Base-by-base conservation (phyloP, 495 filamentous ascomycete genomes). In the Penicillium antarcticum region DNA sequence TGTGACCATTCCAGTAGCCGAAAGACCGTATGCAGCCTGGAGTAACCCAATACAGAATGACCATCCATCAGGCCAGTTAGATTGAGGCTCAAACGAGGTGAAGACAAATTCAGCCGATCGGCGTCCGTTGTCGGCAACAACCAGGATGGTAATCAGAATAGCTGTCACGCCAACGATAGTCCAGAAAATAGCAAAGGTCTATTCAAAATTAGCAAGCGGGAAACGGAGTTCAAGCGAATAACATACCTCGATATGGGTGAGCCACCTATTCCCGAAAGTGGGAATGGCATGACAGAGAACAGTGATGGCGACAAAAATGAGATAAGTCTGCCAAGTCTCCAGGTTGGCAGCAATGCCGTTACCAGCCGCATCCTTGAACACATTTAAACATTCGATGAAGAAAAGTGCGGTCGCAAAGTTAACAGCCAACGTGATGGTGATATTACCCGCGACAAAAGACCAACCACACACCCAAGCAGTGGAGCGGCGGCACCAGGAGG, bases 401-500 rank as follows among this genome's bases (percentile, higher is more conserved):
- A 10, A 57, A 0, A 45, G 43, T 16, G 43, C 43, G 43, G 43
- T 62, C 6, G 53, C 62, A 19, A 76, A 68, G 23, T 69, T 71
- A 24, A 68, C 67, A 1, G 65, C 65, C 3, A 72, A 60, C 3
- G 70, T 69, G 14, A 74, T 63, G 12, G 69, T 71, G 41, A 86
- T 83, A 76, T 84, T 87, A 0, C 83, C 85, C 16, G 78, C 76
- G 8, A 85, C 74, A 52, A 82, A 87, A 50, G 87, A 78, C 85
- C 85, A 88, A 16, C 85, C 85, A 5, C 80, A 83, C n/a, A 81
- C 75, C 76, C 80, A 88, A 24, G 77, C 79, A n/a, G 84, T 63
- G 23, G 80, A 54, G 4, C 78, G 78, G 3, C 77, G 79, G 72
- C 78, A 86, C 42, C 64, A 66, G 52, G 63, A 63, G 56, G 58